Base-by-base conservation (phyloP, 2,329 filamentous ascomycete genomes). In the Fusarium graminum region DNA sequence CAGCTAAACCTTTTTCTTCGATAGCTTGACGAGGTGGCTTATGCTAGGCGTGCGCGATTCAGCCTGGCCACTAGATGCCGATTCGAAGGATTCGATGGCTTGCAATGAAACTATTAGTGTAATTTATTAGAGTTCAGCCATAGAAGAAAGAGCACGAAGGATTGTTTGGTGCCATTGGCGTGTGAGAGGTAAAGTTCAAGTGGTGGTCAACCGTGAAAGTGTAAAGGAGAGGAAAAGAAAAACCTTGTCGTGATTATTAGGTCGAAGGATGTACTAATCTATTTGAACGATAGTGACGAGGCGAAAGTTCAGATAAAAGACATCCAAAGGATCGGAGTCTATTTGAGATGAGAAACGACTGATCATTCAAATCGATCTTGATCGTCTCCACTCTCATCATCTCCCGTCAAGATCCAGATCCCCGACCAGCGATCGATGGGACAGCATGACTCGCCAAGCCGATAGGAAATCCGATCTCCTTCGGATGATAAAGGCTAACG, bases 211-310 rank as follows among this genome's bases (percentile, higher is more conserved):
- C 12, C 8, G 28, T 29, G 28, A 16, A 6, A 29, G 17, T 5
- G 11, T 13, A 4, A 14, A 13, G 3, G 4, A 39, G 2, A 26
- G 14, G 11, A 36, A 17, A 22, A 22, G 22, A 6, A 6, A 14
- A 29, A 6, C 25, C 22, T 2, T 16, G 13, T 13, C 30, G 12
- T n/a, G 9, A 8, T 16, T 16, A n/a, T 7, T 26, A 17, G 0
- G 14, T 2, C 3, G 2, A 6, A 5, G 0, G 9, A 17, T 26
- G 12, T 5, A 6, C 12, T 5, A 6, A 17, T 17, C 6, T 5
- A 6, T 7, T 4, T 7, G 0, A 14, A 4, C 11, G 2, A 11
- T 32, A 4, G 2, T 12, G 3, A 7, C 1, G 14, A 25, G 1
- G 22, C 22, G 22, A 16, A 14, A 9, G 14, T 44, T 19, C 3